Base-by-base conservation (phyloP, 257 asterid genomes). In the Verbena officinalis region DNA sequence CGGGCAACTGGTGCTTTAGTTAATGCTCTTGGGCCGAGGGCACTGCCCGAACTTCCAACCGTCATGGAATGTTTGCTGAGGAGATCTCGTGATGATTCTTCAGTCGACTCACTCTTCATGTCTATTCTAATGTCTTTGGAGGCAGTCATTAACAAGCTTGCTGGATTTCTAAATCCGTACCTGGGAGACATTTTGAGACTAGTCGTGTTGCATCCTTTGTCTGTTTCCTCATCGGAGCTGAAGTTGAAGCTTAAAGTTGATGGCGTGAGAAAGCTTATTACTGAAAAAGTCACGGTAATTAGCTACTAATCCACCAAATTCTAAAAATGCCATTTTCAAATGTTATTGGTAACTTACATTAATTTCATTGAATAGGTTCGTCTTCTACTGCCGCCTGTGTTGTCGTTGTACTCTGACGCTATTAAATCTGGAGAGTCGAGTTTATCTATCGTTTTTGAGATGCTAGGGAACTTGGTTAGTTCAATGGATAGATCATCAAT, bases 231-330 rank as follows among this genome's bases (percentile, higher is more conserved):
- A 16, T 69, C 81, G 6, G 89, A 78, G 63, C 77, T 19, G 19
- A 90, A 83, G 83, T 46, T 88, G 76, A 86, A 81, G 81, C 27
- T 58, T 74, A 90, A 85, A 80, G 91, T 89, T 50, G 92, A 80
- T 69, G 62, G 45, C 3, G 78, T 90, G 76, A 87, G 99, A 69
- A 88, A 86, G 82, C 88, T 87, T 59, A 78, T 94, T 23, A 75
- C 88, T 21, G 89, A 74, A 44, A 90, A 85, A 73, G 82, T 90
- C 65, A 95, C 95, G 55, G 99, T 88, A 75, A 84, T 97, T 72
- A 15, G 38, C 73, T 59, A 42, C 44, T n/a, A 90, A 80, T 51
- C 24, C 19, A 34, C 22, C 56, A 27, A 57, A 9, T 7, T 67
- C 64, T 59, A 27, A 16, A 17, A 54, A 5, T 59, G 8, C 46